Base-by-base conservation (phyloP, 768 basidiomycete species). In the Plicaturopsis crispa region DNA sequence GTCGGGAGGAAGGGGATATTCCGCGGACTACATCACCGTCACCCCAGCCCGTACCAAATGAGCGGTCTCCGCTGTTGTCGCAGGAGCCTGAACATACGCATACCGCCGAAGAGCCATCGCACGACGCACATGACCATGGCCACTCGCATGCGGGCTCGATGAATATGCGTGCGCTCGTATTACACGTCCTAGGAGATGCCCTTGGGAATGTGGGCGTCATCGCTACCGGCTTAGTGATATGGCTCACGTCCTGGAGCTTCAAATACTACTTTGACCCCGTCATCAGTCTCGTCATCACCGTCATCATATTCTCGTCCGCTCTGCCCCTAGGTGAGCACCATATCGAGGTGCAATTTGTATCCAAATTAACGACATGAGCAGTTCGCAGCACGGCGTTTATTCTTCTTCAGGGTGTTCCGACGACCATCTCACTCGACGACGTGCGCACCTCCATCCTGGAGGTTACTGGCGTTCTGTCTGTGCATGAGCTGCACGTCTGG, bases 171-270 rank as follows among this genome's bases (percentile, higher is more conserved):
- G 96, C 92, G 21, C 70, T 99, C 1, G 68, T 98, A 22, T 62
- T 99, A 20, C 96, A 99, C 58, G 96, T 98, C 26, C 59, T 99
- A 32, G 94, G 94, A 23, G 94, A 99, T 65, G 94, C 94, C 39
- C 73, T 99, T 18, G 96, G 96, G 35, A 98, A 99, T 59, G 87
- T 98, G 44, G 96, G 96, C 37, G 96, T 99, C 45, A 96, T 99
- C 43, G 80, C 84, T 24, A 89, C 93, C 4, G 96, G 96, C 40
- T 75, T 98, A 8, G 67, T 98, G 54, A 96, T 99, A 53, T 93
- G 90, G 92, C 72, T 86, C 41, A 82, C 84, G 1, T 64, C 76
- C 18, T 93, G 87, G 80, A 61, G 65, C 48, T 92, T 75, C 72
- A 90, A 85, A 55, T 86, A 79, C 52, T 96, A 92, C 64, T 91